A percentile compares a stretch with the other conserved stretches of the same genome.
Conservation (phyloP, 129 eudicot species). For the Tagetes patula region DNA sequence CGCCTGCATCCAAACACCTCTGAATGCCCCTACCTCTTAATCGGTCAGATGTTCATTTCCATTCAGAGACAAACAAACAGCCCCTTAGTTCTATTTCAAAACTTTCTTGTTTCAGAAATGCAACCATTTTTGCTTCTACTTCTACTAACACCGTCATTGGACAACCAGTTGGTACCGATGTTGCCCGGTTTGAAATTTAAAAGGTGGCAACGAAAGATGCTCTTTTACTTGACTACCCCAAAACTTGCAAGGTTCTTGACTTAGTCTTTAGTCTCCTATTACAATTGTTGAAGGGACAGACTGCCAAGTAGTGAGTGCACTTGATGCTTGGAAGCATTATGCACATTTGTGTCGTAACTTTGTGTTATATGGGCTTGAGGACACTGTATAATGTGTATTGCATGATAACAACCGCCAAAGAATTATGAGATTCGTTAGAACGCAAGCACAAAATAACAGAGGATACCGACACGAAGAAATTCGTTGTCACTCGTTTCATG, state of each 20-base stretch:
- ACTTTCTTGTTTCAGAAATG: too few species aligned
- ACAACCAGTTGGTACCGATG: too few species aligned
- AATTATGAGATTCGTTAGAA: neutral
- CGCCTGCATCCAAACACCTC: too few species aligned
- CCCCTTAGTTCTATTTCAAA: too few species aligned
- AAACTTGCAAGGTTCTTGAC: neutral
- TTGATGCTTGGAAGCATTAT: neutral
- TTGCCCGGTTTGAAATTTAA: neutral
- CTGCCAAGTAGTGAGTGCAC: neutral
- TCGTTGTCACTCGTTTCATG: neutral
- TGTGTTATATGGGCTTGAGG: neutral
- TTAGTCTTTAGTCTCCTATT: neutral
- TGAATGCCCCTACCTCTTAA: too few species aligned
- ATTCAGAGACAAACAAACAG: too few species aligned
- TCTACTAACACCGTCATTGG: too few species aligned
- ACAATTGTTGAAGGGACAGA: neutral
- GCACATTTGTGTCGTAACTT: neutral
- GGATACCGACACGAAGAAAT: neutral
- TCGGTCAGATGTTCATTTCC: too few species aligned
- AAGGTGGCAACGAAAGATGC: neutral
- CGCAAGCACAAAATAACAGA: neutral
- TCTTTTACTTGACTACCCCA: neutral
- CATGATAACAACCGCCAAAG: neutral
- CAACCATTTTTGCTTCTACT: too few species aligned
- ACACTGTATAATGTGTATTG: neutral